These are phyloP conservation scores for Glutinoglossum americanum DNA, from an alignment of 495 filamentous ascomycete genomes.

Conservation along the genomic window DNA sequence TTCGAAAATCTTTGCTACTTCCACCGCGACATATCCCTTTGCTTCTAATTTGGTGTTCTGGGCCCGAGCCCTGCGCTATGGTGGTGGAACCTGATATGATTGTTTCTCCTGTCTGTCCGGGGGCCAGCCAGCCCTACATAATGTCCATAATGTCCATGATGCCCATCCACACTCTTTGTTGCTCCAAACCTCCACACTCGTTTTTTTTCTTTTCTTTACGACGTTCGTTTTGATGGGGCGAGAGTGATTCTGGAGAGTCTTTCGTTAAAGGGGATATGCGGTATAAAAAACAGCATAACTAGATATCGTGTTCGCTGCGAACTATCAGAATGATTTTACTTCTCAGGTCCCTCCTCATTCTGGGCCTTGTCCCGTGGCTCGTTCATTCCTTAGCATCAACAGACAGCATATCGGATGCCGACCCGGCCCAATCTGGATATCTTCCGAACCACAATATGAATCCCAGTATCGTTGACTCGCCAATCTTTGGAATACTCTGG, in stretches of 20 bases:
- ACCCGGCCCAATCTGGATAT: slow-evolving; percentile 22
- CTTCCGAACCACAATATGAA: slow-evolving; percentile 25
- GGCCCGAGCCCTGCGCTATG: too few relatives aligned
- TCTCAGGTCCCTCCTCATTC: neutral
- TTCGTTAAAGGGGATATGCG: neutral
- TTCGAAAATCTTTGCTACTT: too few relatives aligned
- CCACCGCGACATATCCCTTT: too few relatives aligned
- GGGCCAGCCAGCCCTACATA: neutral
- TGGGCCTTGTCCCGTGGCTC: slow-evolving; percentile 4
- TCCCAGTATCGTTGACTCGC: slow-evolving; percentile 17
- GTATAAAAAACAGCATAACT: neutral
- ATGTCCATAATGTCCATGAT: neutral
- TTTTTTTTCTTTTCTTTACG: neutral
- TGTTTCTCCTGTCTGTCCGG: too few relatives aligned
- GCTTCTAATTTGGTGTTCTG: too few relatives aligned
- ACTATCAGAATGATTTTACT: slow-evolving; percentile 5
- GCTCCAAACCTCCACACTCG: neutral
- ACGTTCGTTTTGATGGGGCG: neutral
- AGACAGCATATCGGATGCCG: slow-evolving; percentile 20
- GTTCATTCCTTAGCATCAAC: slow-evolving; percentile 11
- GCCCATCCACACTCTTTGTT: neutral
- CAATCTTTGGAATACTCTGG: slow-evolving; percentile 18
- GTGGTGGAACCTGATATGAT: too few relatives aligned
- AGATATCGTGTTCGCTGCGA: neutral
- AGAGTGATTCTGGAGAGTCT: neutral